Conservation (phyloP, 2,329 filamentous ascomycete species). For the Metarhizium sp. region DNA sequence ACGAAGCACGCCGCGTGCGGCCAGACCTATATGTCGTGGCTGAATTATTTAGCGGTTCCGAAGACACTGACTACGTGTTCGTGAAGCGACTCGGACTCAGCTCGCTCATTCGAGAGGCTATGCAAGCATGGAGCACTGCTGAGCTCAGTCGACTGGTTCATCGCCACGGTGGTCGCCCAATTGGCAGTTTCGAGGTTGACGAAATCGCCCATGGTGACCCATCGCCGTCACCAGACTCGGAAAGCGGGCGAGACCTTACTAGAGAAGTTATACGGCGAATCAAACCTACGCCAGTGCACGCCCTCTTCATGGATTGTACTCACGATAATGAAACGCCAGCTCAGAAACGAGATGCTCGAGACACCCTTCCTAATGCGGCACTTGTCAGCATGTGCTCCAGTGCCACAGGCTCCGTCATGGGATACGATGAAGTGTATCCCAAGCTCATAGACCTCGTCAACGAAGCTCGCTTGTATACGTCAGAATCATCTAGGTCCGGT, state of each 20-base stretch:
- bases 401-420: constrained; percentile 92
- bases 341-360: constrained; percentile 87
- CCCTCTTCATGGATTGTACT: constrained; percentile 97
- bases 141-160: constrained; percentile 91
- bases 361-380: constrained; percentile 89
- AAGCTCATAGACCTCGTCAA: constrained; percentile 86
- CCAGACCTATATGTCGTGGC: constrained; percentile 88
- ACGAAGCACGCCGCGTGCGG: constrained; percentile 80
- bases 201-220: constrained; percentile 59
- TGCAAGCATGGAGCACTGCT: constrained; percentile 95
- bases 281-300: constrained; percentile 80
- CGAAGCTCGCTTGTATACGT: constrained; percentile 76
- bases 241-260: constrained; percentile 26
- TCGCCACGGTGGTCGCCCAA: constrained; percentile 83
- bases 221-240: constrained; percentile 16
- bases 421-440: constrained; percentile 94
- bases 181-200: constrained; percentile 95
- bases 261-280: constrained; percentile 69
- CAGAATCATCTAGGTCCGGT: constrained; percentile 54
- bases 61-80: constrained; percentile 93
- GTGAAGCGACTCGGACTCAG: constrained; percentile 87
- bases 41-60: constrained; percentile 90
- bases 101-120: constrained; percentile 88
- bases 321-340: constrained; percentile 96
- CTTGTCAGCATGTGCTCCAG: constrained; percentile 94